Evolutionary conservation across 148 eudicot genomes (phyloP).

Genomic region (Chenopodium berlandieri): DNA sequence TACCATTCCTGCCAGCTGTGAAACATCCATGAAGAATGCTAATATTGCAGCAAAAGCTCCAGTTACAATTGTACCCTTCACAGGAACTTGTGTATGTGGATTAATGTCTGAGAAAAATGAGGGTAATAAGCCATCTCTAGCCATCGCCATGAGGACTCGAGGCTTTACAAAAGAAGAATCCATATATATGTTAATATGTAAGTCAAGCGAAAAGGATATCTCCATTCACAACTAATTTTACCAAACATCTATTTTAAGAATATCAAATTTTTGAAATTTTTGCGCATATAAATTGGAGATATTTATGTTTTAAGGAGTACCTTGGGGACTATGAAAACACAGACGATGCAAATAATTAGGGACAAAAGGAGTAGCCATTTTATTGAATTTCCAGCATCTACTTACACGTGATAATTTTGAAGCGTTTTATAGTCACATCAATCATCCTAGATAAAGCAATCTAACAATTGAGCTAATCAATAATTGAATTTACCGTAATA

Average conservation of each 20-base stretch:
- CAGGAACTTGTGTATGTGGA: slow-evolving; percentile 73
- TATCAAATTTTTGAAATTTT: no score
- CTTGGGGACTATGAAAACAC: no score
- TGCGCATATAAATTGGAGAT: no score
- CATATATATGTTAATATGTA: slow-evolving; percentile 7
- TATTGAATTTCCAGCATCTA: not conserved
- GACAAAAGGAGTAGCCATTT: not conserved
- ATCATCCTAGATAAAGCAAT: not conserved
- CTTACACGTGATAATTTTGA: not conserved
- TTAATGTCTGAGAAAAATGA: slow-evolving; percentile 89
- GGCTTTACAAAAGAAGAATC: slow-evolving; percentile 52
- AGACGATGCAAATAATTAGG: no score
- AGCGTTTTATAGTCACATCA: not conserved
- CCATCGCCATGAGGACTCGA: slow-evolving; percentile 95
- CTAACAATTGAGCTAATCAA: not conserved
- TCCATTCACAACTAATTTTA: not conserved
- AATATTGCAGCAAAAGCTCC: slow-evolving; percentile 71
- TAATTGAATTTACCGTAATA: not conserved
- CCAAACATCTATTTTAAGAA: no score
- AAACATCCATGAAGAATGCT: slow-evolving; percentile 91
- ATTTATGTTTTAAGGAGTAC: no score
- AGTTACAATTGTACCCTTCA: slow-evolving; percentile 76
- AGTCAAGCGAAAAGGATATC: slow-evolving; percentile 7
- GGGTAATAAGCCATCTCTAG: slow-evolving; percentile 94
- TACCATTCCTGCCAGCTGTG: slow-evolving; percentile 95